Evolutionary conservation across 805 yeast species (phyloP).

Genomic region (Candida ovalis): DNA sequence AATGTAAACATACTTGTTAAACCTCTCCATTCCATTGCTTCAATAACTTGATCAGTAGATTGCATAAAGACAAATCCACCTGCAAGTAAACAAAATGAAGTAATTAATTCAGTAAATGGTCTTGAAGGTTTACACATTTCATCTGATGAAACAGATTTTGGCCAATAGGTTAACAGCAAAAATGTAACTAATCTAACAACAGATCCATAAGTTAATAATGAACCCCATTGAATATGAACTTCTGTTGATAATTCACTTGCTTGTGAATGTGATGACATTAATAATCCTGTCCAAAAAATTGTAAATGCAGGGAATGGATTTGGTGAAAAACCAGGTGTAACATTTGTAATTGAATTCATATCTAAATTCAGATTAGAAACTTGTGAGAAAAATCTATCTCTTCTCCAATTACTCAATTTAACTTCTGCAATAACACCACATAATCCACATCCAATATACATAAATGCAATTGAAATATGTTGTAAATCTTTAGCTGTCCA

Average conservation of each 20-base stretch:
- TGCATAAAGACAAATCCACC: slow-evolving; percentile 95
- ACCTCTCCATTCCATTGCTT: slow-evolving; percentile 78
- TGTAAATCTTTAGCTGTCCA: slow-evolving; percentile 92
- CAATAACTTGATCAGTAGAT: slow-evolving; percentile 80
- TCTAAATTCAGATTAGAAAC: slow-evolving; percentile 8
- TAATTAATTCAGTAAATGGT: slow-evolving; percentile 84
- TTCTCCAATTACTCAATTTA: slow-evolving; percentile 60
- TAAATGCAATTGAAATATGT: slow-evolving; percentile 86
- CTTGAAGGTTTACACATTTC: slow-evolving; percentile 44
- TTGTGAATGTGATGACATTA: slow-evolving; percentile 95
- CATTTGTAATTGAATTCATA: slow-evolving; percentile 21
- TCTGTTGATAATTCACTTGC: slow-evolving; percentile 72
- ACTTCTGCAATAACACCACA: slow-evolving; percentile 83
- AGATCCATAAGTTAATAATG: slow-evolving; percentile 76
- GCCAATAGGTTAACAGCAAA: slow-evolving; percentile 45
- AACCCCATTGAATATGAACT: slow-evolving; percentile 93
- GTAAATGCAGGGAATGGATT: slow-evolving; percentile 94
- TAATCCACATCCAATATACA: slow-evolving; percentile 87
- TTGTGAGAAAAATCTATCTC: slow-evolving; percentile 21
- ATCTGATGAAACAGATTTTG: slow-evolving; percentile 28
- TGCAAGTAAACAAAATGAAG: slow-evolving; percentile 71
- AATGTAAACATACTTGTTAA: slow-evolving; percentile 86
- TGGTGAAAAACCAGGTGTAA: slow-evolving; percentile 75
- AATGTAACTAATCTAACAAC: slow-evolving; percentile 68
- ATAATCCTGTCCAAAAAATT: slow-evolving; percentile 92